Evolutionary conservation across 1,284 basidiomycete genomes (phyloP), one percentile per base, ranked within the genome.

Genomic region (Trichosporon sp.): DNA sequence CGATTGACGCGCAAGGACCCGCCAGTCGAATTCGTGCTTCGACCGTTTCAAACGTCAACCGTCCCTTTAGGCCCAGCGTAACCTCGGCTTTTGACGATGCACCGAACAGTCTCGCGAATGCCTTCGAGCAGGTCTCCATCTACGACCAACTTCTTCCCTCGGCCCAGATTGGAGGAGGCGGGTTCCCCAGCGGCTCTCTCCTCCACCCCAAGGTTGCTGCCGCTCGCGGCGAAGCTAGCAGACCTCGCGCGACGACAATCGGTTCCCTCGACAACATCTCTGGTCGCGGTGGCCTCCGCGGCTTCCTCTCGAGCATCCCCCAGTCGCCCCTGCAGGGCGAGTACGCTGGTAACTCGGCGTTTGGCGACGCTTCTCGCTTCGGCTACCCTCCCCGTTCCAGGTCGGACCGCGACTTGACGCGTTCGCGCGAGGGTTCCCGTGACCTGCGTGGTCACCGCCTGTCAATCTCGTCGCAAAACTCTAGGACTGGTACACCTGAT

Each of bases 211-310:
- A 73, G 54, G 70, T 70, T 31, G 72, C 72, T 14, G 71, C 70
- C 21, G 74, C 68, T 21, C 67, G 67, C n/a, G 56, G 69, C 63
- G 78, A 80, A 38, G 80, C 80, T 31, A 87, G 88, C 68, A 88
- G 93, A 65, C 93, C 93, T 14, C 90, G 95, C 69, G 93, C 95
- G 21, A 95, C 94, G 66, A 96, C 94, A 16, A 92, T 97, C 48
- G 93, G 93, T 40, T 91, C 89, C 69, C 88, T 96, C n/a, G 94
- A 96, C 78, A 92, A 94, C 77, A 79, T 80, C 1, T 66, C 76
- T 16, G 73, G 77, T 16, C 54, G 67, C 32, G 69, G 70, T 14
- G 74, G 67, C 56, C 88, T 88, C 67, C 78, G 73, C 54, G 77
- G 80, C 11, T 92, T 91, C 79, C 83, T 90, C 46, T 72, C 79